A percentile compares a stretch with the other conserved stretches of the same genome.
These are phyloP conservation scores for Cylindrotheca closterium DNA, from an alignment of 108 stramenopile species.

Conservation along the genomic window DNA sequence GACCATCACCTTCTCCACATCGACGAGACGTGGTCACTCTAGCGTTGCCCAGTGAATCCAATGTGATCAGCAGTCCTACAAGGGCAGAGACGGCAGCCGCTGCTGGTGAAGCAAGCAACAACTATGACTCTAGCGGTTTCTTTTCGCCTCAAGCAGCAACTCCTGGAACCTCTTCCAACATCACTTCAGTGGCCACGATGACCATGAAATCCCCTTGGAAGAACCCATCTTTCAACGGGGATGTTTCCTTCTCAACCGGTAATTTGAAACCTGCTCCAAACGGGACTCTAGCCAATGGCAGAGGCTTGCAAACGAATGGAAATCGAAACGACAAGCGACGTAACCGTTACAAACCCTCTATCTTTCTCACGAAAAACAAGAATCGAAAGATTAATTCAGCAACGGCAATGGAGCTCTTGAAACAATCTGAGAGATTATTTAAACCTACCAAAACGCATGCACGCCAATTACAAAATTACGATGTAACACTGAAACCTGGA, in stretches of 20 bases:
- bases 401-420: neutral
- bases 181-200: too few relatives aligned
- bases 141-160: neutral
- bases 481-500: slow-evolving; percentile 7
- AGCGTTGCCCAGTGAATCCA: neutral
- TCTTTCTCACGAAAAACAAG: too few relatives aligned
- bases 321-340: too few relatives aligned
- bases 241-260: slow-evolving; percentile 11
- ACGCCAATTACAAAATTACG: neutral
- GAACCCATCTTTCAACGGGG: slow-evolving; percentile 1
- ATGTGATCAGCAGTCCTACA: too few relatives aligned
- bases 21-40: neutral
- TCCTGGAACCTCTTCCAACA: too few relatives aligned
- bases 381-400: neutral
- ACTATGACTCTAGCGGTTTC: too few relatives aligned
- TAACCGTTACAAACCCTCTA: too few relatives aligned
- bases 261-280: slow-evolving; percentile 6
- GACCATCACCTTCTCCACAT: slow-evolving; percentile 2
- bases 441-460: neutral
- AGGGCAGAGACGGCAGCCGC: too few relatives aligned
- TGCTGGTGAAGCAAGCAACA: too few relatives aligned
- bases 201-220: slow-evolving; percentile 26
- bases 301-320: too few relatives aligned
- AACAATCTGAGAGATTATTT: slow-evolving; percentile 9
- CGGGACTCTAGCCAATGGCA: neutral